These are phyloP conservation scores for Begonia fuchsioides DNA, from an alignment of 306 rosid species.

Conservation along the genomic window DNA sequence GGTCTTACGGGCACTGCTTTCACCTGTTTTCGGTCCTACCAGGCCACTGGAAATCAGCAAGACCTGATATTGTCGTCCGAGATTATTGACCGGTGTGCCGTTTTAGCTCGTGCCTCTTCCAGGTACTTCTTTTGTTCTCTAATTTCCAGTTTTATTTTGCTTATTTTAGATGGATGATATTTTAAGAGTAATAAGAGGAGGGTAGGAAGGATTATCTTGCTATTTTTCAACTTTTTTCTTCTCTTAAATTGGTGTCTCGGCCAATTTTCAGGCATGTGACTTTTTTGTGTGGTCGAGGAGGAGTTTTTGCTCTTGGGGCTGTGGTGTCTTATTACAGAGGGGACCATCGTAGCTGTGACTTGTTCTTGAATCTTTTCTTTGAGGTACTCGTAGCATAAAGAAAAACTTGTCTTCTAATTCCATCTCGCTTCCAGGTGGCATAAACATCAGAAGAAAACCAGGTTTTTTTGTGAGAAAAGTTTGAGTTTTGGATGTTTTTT, in stretches of 20 bases:
- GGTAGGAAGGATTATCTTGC: background rate
- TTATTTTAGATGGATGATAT: no score
- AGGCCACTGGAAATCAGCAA: slow-evolving; percentile 34
- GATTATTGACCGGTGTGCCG: slow-evolving; percentile 41
- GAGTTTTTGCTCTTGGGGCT: slow-evolving; percentile 60
- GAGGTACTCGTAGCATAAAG: slow-evolving; percentile 24
- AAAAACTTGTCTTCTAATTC: no score
- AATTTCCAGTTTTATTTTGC: background rate
- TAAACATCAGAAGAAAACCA: no score
- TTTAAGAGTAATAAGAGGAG: background rate
- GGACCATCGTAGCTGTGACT: slow-evolving; percentile 41
- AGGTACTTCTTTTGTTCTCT: slow-evolving; percentile 20
- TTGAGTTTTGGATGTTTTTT: no score
- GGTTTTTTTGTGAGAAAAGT: background rate
- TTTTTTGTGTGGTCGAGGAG: slow-evolving; percentile 78
- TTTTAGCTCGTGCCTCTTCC: slow-evolving; percentile 36
- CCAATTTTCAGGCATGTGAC: slow-evolving; percentile 57
- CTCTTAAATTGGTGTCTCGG: background rate
- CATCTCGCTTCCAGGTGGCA: no score
- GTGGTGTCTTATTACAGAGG: slow-evolving; percentile 56
- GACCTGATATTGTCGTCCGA: slow-evolving; percentile 51
- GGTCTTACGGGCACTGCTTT: slow-evolving; percentile 81
- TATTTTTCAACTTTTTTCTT: background rate
- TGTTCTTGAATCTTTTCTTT: slow-evolving; percentile 47
- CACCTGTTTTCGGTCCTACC: slow-evolving; percentile 57